These are phyloP conservation scores for Withania somnifera DNA, from an alignment of 305 asterid genomes.

Conservation along the genomic window DNA sequence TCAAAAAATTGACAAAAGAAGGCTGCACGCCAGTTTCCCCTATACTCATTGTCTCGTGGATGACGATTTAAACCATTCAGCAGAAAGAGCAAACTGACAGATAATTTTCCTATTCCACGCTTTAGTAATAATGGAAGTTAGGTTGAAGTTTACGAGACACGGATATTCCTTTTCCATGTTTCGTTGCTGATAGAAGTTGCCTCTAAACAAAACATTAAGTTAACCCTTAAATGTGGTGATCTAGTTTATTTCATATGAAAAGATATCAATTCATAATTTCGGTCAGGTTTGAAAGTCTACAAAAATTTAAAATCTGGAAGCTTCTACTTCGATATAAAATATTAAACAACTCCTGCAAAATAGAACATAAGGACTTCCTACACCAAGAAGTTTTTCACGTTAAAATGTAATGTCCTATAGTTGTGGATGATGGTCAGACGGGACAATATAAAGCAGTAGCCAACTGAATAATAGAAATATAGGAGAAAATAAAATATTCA, in stretches of 20 bases:
- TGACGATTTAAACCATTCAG: neutral
- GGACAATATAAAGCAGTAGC: neutral
- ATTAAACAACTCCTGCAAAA: neutral
- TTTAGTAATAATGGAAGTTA: neutral
- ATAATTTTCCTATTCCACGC: neutral
- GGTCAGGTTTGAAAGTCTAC: neutral
- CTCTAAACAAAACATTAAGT: neutral
- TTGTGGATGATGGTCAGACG: neutral
- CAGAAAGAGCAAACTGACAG: neutral
- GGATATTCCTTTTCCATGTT: neutral
- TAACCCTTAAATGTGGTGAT: neutral
- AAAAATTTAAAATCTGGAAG: neutral
- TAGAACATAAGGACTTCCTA: neutral
- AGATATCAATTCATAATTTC: neutral
- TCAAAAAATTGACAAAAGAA: neutral
- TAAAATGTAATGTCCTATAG: neutral
- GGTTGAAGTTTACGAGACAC: neutral
- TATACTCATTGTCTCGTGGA: neutral
- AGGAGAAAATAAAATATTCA: neutral
- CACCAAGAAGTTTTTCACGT: neutral
- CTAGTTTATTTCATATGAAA: neutral
- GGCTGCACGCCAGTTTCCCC: neutral
- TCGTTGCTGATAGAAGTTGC: neutral
- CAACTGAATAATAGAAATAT: neutral
- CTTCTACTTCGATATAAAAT: neutral